Evolutionary conservation across 257 asterid species (phyloP).

Genomic region (Lavandula angustifolia): DNA sequence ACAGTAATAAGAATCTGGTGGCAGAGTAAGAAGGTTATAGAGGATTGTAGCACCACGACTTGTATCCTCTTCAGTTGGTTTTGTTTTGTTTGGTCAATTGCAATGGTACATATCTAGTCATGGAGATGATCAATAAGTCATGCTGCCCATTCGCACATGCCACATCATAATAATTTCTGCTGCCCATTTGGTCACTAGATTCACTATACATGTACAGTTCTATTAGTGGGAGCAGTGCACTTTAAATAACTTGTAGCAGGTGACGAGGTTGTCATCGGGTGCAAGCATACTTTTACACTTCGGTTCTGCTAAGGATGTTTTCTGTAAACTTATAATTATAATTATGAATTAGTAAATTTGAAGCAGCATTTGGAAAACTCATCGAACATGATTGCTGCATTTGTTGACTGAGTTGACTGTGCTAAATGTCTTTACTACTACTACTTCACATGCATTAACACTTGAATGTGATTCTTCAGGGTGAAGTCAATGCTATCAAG

Average conservation of each 20-base stretch:
- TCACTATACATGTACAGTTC: not conserved
- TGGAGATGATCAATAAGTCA: not conserved
- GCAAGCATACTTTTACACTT: not conserved
- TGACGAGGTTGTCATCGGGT: not conserved
- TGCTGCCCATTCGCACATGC: not conserved
- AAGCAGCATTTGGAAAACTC: not conserved
- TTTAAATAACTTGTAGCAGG: not conserved
- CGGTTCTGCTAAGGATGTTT: not conserved
- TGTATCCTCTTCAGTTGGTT: not conserved
- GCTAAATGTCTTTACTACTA: constrained; percentile 14
- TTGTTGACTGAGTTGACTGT: not conserved
- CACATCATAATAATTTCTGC: no score
- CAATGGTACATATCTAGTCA: not conserved
- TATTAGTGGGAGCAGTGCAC: not conserved
- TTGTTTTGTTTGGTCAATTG: not conserved
- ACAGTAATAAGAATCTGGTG: not conserved
- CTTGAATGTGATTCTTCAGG: constrained; percentile 49
- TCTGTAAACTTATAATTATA: not conserved
- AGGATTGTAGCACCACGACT: constrained; percentile 2
- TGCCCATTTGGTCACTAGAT: no score
- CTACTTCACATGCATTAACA: constrained; percentile 21
- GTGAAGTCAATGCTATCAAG: constrained; percentile 96
- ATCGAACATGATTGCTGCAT: constrained; percentile 1
- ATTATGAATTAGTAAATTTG: not conserved
- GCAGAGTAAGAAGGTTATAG: constrained; percentile 2